Conservation (phyloP, 1,284 basidiomycete genomes). For the Ganoderma lingzhi region DNA sequence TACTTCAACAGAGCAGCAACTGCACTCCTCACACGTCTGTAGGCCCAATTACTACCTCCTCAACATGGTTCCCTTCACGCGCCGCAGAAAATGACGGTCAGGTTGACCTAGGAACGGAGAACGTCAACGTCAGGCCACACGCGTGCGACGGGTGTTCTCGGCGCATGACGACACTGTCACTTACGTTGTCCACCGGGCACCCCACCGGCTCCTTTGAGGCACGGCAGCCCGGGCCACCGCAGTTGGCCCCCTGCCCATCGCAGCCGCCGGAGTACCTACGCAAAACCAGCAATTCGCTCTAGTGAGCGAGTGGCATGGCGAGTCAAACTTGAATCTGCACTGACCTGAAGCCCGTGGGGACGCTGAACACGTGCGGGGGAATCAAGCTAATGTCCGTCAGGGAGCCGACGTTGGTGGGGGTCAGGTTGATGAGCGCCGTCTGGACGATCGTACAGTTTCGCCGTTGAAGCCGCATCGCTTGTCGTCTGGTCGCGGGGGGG, state of each 20-base stretch:
- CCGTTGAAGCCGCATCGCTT: slow-evolving; percentile 49
- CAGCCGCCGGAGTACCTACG: slow-evolving; percentile 41
- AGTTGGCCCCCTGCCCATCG: slow-evolving; percentile 41
- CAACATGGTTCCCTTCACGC: too few species aligned
- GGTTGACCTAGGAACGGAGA: neutral
- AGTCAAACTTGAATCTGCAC: neutral
- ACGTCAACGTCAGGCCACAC: neutral
- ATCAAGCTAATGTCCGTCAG: slow-evolving; percentile 55
- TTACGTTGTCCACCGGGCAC: slow-evolving; percentile 43
- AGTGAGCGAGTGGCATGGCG: neutral
- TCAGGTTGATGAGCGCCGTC: slow-evolving; percentile 52
- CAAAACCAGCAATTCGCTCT: neutral
- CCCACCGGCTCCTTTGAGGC: slow-evolving; percentile 51
- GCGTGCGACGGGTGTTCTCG: neutral
- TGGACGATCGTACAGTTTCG: slow-evolving; percentile 53
- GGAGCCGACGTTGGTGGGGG: slow-evolving; percentile 48
- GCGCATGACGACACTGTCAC: neutral
- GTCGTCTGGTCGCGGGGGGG: slow-evolving; percentile 26
- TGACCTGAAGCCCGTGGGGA: slow-evolving; percentile 38
- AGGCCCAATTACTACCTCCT: too few species aligned
- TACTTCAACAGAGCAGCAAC: too few species aligned
- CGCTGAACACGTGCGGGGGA: slow-evolving; percentile 45
- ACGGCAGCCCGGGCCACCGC: slow-evolving; percentile 36
- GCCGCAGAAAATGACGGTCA: too few species aligned
- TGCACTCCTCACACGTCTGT: too few species aligned